phyloP scores from a whole-genome alignment of 352 stramenopile species.

The Pythium pyrilobum region DNA sequence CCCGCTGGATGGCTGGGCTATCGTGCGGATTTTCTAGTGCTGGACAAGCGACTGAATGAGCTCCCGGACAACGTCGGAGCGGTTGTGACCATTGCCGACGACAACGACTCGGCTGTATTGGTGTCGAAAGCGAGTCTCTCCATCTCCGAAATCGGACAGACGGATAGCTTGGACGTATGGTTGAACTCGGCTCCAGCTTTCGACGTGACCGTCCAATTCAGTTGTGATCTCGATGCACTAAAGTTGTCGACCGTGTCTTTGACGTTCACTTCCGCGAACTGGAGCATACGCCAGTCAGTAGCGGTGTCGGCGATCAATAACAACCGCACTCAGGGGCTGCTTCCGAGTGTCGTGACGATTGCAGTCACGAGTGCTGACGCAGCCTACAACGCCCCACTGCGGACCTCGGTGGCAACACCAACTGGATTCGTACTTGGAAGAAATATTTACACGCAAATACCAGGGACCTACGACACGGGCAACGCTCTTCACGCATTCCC shows the following conservation, averaged over 20 bases:
- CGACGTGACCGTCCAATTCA: conserved; percentile 31
- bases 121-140: conserved; percentile 63
- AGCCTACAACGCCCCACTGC: conserved; percentile 33
- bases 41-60: conserved; percentile 30
- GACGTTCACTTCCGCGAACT: conserved; percentile 40
- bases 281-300: conserved; percentile 30
- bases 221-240: background rate
- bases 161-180: conserved; percentile 37
- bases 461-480: conserved; percentile 48
- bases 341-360: conserved; percentile 29
- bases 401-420: conserved; percentile 9
- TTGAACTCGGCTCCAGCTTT: conserved; percentile 46
- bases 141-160: conserved; percentile 60
- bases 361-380: conserved; percentile 29
- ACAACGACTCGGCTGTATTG: conserved; percentile 53
- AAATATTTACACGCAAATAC: conserved; percentile 44
- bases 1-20: conserved; percentile 47
- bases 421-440: conserved; percentile 31
- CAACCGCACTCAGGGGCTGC: conserved; percentile 29
- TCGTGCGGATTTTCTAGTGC: conserved; percentile 27
- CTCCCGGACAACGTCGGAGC: conserved; percentile 56
- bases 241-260: conserved; percentile 23
- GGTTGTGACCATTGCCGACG: conserved; percentile 65
- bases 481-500: conserved; percentile 43
- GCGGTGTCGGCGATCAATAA: conserved; percentile 30